Percentiles rank a stretch among this genome's conserved stretches.
Conservation (phyloP, 352 stramenopile genomes). For the Blastocystis hominis region DNA sequence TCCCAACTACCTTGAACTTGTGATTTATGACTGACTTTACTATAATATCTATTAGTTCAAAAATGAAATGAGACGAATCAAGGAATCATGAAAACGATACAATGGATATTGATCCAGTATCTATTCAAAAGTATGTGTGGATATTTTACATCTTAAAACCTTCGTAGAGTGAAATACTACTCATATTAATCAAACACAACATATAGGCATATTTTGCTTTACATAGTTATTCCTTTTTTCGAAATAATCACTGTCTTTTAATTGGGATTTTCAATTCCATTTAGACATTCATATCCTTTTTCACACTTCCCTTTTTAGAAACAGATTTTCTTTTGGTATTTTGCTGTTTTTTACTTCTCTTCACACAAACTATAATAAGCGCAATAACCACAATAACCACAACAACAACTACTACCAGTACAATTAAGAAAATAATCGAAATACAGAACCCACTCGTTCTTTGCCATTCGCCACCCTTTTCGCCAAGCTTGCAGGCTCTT, state of each 20-base stretch:
- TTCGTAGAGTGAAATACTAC: no score
- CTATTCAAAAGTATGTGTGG: not conserved
- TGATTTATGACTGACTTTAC: no score
- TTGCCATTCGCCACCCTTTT: not conserved
- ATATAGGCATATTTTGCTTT: no score
- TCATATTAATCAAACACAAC: no score
- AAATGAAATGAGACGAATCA: not conserved
- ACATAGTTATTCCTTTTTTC: no score
- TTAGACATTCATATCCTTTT: no score
- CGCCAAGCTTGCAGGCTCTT: not conserved
- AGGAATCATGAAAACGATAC: not conserved
- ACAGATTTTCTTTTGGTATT: no score
- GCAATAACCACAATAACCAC: not conserved
- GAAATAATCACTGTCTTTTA: not conserved
- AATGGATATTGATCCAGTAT: not conserved
- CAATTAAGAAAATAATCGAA: not conserved
- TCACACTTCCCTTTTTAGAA: no score
- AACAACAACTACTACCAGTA: not conserved
- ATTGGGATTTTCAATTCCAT: not conserved
- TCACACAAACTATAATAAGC: not conserved
- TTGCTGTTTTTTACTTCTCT: not conserved
- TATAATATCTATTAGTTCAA: not conserved
- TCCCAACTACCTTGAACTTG: no score
- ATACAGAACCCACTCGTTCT: not conserved
- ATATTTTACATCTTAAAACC: no score